These are phyloP conservation scores for Aegilops sharonensis DNA, from an alignment of 176 grass and related monocot genomes.

Conservation along the genomic window DNA sequence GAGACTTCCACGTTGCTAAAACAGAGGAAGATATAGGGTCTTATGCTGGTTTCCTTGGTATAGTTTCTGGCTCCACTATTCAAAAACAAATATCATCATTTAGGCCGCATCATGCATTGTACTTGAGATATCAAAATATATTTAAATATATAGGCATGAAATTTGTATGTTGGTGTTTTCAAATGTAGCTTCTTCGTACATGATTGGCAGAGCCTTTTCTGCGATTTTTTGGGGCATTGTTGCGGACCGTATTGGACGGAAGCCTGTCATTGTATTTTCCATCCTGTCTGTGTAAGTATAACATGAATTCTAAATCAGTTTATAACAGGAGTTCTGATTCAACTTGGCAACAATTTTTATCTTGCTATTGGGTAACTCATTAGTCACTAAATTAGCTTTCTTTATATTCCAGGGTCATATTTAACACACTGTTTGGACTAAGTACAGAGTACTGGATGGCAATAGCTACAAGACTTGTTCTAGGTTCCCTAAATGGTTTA, in stretches of 20 bases:
- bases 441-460: conserved; percentile 61
- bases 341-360: not conserved
- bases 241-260: conserved; percentile 44
- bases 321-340: not conserved
- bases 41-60: conserved; percentile 65
- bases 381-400: not conserved
- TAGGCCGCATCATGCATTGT: not conserved
- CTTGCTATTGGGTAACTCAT: not conserved
- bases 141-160: not conserved
- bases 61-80: not conserved
- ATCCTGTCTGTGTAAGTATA: conserved; percentile 44
- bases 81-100: not conserved
- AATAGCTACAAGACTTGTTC: conserved; percentile 42
- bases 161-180: not conserved
- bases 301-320: not conserved
- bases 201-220: conserved; percentile 47
- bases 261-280: conserved; percentile 41
- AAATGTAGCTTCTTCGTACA: conserved; percentile 54
- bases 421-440: conserved; percentile 51
- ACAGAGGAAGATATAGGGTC: conserved; percentile 64
- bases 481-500: conserved; percentile 52
- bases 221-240: conserved; percentile 42
- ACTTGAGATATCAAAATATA: not conserved
- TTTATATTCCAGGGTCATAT: conserved; percentile 37
- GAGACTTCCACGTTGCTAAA: conserved; percentile 46